phyloP scores from a whole-genome alignment of 768 basidiomycete species.

The Mycena leptocephala region DNA sequence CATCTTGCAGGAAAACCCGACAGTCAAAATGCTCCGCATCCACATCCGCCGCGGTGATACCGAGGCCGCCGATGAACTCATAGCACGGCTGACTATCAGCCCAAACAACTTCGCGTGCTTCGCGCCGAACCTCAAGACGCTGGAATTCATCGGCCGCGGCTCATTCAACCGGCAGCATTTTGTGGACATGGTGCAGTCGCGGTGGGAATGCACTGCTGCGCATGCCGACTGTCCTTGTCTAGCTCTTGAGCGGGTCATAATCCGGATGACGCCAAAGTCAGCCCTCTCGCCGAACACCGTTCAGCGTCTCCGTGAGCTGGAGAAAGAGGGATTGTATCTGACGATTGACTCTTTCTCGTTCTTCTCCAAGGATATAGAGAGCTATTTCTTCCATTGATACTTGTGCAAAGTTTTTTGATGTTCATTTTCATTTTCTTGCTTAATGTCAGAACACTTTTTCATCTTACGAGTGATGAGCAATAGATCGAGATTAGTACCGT shows the following conservation, averaged over 20 bases:
- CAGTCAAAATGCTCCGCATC: background rate
- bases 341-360: background rate
- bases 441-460: too few relatives aligned
- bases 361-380: too few relatives aligned
- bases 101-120: background rate
- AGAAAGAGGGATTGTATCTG: background rate
- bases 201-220: background rate
- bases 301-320: background rate
- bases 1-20: background rate
- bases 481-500: too few relatives aligned
- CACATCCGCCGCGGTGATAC: background rate
- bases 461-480: too few relatives aligned
- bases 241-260: background rate
- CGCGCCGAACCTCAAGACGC: background rate
- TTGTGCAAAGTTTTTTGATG: too few relatives aligned
- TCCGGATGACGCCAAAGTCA: background rate
- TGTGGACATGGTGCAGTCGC: conserved; percentile 5
- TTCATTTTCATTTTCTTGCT: too few relatives aligned
- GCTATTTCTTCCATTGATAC: too few relatives aligned
- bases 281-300: background rate
- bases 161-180: background rate
- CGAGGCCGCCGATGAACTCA: background rate
- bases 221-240: background rate
- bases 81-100: background rate
- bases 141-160: conserved; percentile 17